phyloP scores from a whole-genome alignment of 2,329 filamentous ascomycete species.

The Aspergillus arachidicola region DNA sequence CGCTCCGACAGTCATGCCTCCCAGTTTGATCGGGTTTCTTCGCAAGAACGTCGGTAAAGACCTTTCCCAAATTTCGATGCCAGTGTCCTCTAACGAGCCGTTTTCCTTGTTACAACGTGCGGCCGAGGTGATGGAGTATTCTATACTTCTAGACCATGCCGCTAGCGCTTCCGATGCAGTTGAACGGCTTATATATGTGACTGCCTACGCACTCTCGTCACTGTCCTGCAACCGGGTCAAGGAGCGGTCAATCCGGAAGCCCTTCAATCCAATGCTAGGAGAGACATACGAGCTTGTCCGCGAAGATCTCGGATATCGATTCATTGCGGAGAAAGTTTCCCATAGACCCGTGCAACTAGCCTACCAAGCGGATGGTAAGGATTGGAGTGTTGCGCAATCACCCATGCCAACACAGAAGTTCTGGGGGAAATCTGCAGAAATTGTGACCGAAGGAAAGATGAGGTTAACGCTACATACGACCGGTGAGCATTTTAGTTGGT shows the following conservation, averaged over 20 bases:
- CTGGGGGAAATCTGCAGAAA: conserved; percentile 95
- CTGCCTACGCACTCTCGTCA: conserved; percentile 86
- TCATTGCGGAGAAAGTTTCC: conserved; percentile 93
- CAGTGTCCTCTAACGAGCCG: conserved; percentile 93
- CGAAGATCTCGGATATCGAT: conserved; percentile 81
- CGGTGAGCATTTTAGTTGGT: conserved; percentile 88
- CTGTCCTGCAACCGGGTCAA: conserved; percentile 82
- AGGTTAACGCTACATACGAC: conserved; percentile 73
- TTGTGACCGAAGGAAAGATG: conserved; percentile 87
- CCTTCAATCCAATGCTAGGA: conserved; percentile 94
- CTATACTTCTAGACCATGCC: conserved; percentile 77
- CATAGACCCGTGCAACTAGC: conserved; percentile 92
- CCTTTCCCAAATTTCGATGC: conserved; percentile 94
- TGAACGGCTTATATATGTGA: conserved; percentile 79
- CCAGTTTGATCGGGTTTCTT: conserved; percentile 89
- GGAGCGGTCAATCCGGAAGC: conserved; percentile 90
- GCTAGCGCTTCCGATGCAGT: conserved; percentile 57
- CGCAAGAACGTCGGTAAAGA: conserved; percentile 99
- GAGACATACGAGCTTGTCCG: conserved; percentile 94
- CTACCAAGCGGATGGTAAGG: conserved; percentile 83
- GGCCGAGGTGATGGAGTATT: conserved; percentile 90
- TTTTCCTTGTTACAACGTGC: conserved; percentile 83
- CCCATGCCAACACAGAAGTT: conserved; percentile 93
- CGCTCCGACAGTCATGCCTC: conserved; percentile 75
- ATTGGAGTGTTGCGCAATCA: conserved; percentile 86